Percentiles rank a stretch among this genome's conserved stretches.
These are phyloP conservation scores for Fragilaria crotonensis DNA, from an alignment of 108 stramenopile genomes.

Conservation along the genomic window DNA sequence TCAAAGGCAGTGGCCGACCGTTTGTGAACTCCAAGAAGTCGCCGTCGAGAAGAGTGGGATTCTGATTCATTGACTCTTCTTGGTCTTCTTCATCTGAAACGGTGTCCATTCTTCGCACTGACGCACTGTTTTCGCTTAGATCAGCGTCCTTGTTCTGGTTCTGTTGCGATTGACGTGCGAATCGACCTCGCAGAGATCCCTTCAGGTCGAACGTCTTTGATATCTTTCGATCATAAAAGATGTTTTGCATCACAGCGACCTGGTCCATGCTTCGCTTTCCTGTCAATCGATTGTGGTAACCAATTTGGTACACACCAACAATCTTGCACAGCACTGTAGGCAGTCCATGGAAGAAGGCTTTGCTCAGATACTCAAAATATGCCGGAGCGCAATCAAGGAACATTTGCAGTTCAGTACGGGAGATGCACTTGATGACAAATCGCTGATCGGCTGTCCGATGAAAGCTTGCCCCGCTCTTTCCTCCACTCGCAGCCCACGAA, in stretches of 20 bases:
- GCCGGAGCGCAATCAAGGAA: slow-evolving; percentile 95
- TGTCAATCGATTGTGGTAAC: slow-evolving; percentile 88
- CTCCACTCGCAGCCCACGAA: slow-evolving; percentile 88
- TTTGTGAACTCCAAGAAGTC: slow-evolving; percentile 92
- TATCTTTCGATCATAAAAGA: slow-evolving; percentile 91
- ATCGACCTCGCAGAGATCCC: slow-evolving; percentile 88
- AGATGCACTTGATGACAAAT: slow-evolving; percentile 93
- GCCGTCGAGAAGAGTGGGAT: slow-evolving; percentile 80
- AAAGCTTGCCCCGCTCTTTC: slow-evolving; percentile 90
- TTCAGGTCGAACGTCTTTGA: slow-evolving; percentile 90
- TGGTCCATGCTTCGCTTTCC: slow-evolving; percentile 94
- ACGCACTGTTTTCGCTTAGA: slow-evolving; percentile 20
- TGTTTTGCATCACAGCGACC: slow-evolving; percentile 94
- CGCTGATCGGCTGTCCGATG: slow-evolving; percentile 77
- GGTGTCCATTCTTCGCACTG: slow-evolving; percentile 10
- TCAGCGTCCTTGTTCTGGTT: slow-evolving; percentile 21
- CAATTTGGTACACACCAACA: slow-evolving; percentile 95
- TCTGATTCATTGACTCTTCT: neutral
- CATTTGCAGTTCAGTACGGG: slow-evolving; percentile 95
- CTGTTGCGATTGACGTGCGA: slow-evolving; percentile 67
- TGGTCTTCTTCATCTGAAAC: slow-evolving; percentile 29
- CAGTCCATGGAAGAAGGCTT: slow-evolving; percentile 91
- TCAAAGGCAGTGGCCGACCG: slow-evolving; percentile 90
- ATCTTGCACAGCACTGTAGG: slow-evolving; percentile 94
- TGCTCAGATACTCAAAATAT: slow-evolving; percentile 95